These are phyloP conservation scores for Rubia peregrina DNA, from an alignment of 305 asterid species.

Conservation along the genomic window DNA sequence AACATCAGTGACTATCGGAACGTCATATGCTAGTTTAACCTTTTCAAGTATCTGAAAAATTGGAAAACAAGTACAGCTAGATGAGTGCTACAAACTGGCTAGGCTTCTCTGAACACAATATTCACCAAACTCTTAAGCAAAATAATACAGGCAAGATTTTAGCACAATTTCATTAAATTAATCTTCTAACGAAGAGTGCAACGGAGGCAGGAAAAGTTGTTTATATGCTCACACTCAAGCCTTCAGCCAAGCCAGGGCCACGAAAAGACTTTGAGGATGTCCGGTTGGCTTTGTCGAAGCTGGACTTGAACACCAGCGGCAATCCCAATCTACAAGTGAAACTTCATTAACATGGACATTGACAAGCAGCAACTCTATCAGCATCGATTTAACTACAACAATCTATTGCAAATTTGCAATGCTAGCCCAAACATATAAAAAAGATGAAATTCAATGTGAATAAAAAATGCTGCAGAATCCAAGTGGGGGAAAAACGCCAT, in stretches of 20 bases:
- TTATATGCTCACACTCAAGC: conserved; percentile 48
- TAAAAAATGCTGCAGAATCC: background rate
- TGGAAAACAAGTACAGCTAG: background rate
- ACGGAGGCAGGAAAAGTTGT: background rate
- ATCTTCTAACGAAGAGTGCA: background rate
- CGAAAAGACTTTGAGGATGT: conserved; percentile 83
- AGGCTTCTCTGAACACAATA: background rate
- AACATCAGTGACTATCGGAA: conserved; percentile 86
- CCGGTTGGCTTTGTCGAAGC: conserved; percentile 83
- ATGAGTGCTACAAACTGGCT: conserved; percentile 7
- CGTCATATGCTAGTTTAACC: conserved; percentile 61
- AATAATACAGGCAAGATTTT: background rate
- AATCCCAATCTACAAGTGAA: conserved; percentile 45
- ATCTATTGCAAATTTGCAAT: background rate
- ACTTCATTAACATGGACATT: background rate
- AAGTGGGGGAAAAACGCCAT: background rate
- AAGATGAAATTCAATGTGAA: background rate
- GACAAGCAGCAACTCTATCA: background rate
- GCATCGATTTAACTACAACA: background rate
- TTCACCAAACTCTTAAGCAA: background rate
- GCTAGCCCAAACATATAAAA: background rate
- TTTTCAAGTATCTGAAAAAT: conserved; percentile 68
- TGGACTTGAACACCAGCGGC: conserved; percentile 71
- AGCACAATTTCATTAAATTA: background rate
- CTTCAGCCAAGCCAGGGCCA: conserved; percentile 74